Base-by-base conservation (phyloP, 2,329 filamentous ascomycete species). In the Sclerotinia nivalis region DNA sequence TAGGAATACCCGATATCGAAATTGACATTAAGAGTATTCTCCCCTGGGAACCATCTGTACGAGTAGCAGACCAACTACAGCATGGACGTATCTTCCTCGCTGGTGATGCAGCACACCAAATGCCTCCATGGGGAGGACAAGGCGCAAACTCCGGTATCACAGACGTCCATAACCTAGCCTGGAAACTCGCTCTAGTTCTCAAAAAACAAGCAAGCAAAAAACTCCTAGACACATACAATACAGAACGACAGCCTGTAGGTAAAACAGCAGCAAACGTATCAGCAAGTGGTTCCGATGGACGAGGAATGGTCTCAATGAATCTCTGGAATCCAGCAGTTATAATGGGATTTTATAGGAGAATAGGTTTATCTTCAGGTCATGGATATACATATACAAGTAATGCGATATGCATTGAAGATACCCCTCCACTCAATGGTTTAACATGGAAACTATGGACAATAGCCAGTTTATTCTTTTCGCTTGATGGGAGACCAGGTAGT, bases 71-170 rank as follows among this genome's bases (percentile, higher is more conserved):
- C 9, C 73, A 70, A 7, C 75, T 79, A 43, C 75, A 73, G 59
- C 50, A 71, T 10, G 77, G 76, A 0, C 75, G 78, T 8, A 73
- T 81, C 40, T 81, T 81, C 68, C 76, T 87, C 25, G 76, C 85
- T 10, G 84, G 84, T 1, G 83, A 86, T 73, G 81, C 83, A 7
- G 84, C 84, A 2, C 84, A 86, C 74, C 72, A 84, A 12, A 83
- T 83, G 79, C 80, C 82, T 2, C 82, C 82, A 0, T 83, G 80
- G 70, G 80, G 79, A 1, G 84, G 84, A 6, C 83, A 83, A 55
- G 84, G 76, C 25, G 77, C 77, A 1, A 82, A 80, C 60, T 78
- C 79, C 72, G 75, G 75, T 2, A 71, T 83, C 65, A 71, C 77
- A 13, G 82, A 84, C 69, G 82, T 78, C 0, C 77, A 80, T 50